Evolutionary conservation across 441 rosid genomes (phyloP), one percentile per base, ranked within the genome.

Genomic region (Kokia cookei): DNA sequence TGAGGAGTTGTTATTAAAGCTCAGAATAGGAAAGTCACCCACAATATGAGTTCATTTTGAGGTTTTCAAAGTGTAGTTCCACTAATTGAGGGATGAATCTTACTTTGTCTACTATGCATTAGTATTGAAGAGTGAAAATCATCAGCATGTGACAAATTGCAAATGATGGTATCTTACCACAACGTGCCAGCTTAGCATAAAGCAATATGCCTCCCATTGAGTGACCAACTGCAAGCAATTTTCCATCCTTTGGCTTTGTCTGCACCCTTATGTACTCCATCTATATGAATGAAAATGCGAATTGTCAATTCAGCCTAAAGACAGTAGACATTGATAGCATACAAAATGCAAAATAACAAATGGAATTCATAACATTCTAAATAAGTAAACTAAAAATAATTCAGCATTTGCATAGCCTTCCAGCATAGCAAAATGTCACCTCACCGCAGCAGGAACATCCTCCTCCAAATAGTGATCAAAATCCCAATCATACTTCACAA

Each of bases 121-220:
- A 67, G 7, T 26, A 48, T 7, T 67, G 42, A 67, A 26, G 11
- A 19, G 65, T 22, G 37, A 55, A 55, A 71, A 35, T 22, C 48
- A 54, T 57, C 5, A 2, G 12, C 24, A 57, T 19, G n/a, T 55
- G 40, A 40, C 37, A 54, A 7, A 14, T 35, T 43, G 3, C 32
- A 65, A 48, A 35, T 19, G 54, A 74, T 62, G 45, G 64, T 57
- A 78, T 79, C 87, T 84, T 84, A 91, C 96, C 84, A 65, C 83
- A 85, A 62, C 81, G 85, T 74, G 99, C 89, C 68, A 91, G 79
- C 92, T 81, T 89, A 58, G 98, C 88, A 82, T 95, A 93, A 67
- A 95, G 96, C 83, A 95, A 83, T 86, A 95, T 95, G 58, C 99
- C 99, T 55, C 98, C 99, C 99, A 94, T 94, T 62, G 99, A 95